Evolutionary conservation across 371 early-diverging fungal species (phyloP), one percentile per base, ranked within the genome.

Genomic region (Circinella umbellata): DNA sequence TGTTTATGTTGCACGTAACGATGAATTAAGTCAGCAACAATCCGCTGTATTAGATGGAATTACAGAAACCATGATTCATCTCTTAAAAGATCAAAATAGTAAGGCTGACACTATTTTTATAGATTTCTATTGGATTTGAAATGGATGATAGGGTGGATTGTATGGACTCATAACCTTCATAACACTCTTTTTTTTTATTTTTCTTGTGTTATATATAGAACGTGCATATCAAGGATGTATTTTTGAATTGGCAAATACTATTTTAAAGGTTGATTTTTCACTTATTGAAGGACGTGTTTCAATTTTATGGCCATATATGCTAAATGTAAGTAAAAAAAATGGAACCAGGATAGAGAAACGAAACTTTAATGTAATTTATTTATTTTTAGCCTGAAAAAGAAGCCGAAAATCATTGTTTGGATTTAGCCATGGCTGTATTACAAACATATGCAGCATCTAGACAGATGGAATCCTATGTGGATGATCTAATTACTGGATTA

Each of bases 361-460:
- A 42, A 42, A 42, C 42, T 42, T 9, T 42, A 6, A 42, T 39
- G 6, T 39, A n/a, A n/a, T 42, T 42, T 42, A 9, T 42, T 42
- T 42, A n/a, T 42, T 36, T 47, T 35, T 62, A 81, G 81, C 76
- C 84, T 35, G 54, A 35, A 15, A 65, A 66, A 17, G 46, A 61
- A 34, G 80, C 80, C n/a, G 60, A 78, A 37, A 67, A 54, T 3
- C 64, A 73, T 0, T 78, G 79, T 57, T 38, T 72, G 34, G 60
- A 35, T 7, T 70, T 84, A 54, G 73, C 76, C 3, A 71, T 66
- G 20, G 75, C 80, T 13, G 70, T 81, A 42, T 57, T 84, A 20
- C 63, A 72, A 15, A 71, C 75, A 0, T 86, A 83, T 38, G 71
- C 87, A 37, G 86, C 82, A 17, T 81, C 89, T 5, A 76, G 89